These are phyloP conservation scores for Candida sanyaensis DNA, from an alignment of 1,139 yeast species.

Conservation along the genomic window DNA sequence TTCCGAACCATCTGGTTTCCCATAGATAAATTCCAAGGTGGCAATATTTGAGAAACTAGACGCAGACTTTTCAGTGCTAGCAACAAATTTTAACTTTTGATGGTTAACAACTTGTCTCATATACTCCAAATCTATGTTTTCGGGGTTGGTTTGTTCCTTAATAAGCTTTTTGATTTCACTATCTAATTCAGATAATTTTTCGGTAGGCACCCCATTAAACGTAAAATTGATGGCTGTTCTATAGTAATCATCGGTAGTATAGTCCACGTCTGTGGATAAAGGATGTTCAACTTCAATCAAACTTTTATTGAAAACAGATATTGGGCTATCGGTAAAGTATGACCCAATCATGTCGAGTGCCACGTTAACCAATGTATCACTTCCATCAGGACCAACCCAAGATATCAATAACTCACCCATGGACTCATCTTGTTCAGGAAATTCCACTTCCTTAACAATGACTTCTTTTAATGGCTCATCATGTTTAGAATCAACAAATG, in stretches of 20 bases:
- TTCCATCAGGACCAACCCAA: constrained; percentile 81
- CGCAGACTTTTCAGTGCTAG: constrained; percentile 67
- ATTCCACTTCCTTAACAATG: constrained; percentile 56
- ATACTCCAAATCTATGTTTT: constrained; percentile 61
- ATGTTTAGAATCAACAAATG: constrained; percentile 76
- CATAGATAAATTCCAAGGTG: constrained; percentile 80
- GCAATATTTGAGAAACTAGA: constrained; percentile 64
- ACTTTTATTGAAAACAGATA: constrained; percentile 63
- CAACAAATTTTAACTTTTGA: constrained; percentile 61
- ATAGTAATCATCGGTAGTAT: constrained; percentile 69
- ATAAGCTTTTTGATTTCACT: constrained; percentile 52
- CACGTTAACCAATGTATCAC: constrained; percentile 52
- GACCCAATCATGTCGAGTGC: constrained; percentile 76
- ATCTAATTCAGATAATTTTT: constrained; percentile 55
- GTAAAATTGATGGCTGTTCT: constrained; percentile 60
- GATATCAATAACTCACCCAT: constrained; percentile 74
- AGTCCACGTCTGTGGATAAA: constrained; percentile 70
- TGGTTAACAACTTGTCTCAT: constrained; percentile 70
- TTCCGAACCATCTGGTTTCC: constrained; percentile 62
- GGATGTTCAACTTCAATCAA: constrained; percentile 86
- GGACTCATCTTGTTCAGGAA: constrained; percentile 88
- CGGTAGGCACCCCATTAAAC: constrained; percentile 78
- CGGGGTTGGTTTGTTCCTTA: constrained; percentile 46
- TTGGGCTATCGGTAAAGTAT: constrained; percentile 75
- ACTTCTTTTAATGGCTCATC: constrained; percentile 44